Evolutionary conservation across 345 rosid species (phyloP), one percentile per base, ranked within the genome.

Genomic region (Jatropha curcas): DNA sequence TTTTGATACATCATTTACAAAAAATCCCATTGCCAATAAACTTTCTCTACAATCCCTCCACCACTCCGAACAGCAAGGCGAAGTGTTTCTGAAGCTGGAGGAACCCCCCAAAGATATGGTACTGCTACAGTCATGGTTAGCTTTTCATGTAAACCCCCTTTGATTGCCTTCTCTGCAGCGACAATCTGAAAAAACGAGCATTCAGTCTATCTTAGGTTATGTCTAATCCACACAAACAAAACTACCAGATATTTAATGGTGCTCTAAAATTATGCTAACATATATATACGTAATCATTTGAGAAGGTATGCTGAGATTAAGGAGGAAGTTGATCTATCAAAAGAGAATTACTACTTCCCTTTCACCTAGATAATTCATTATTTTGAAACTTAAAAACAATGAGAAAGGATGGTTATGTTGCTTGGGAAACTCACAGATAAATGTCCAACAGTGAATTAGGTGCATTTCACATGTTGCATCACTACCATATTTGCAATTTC

Each of bases 81-180:
- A 73, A 95, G 99, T 50, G 91, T 90, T 71, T 92, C 98, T 1
- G 98, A 89, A 65, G 94, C 97, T 8, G 98, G 97, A 65, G 98
- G 98, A 63, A 92, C 97, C 0, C 98, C 98, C 97, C 98, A 94
- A 0, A 94, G 95, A 75, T 89, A 89, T 17, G 97, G 97, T 71
- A 94, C 98, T 0, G 98, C 97, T 17, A 94, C 98, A 0, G 87
- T 87, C 98, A 89, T 94, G 6, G 84, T 92, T 65, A 94, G 84
- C 84, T 92, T 92, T 82, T 94, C 98, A 39, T 92, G 92, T 83
- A 94, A 80, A 61, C 97, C 92, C 0, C 92, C 88, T 76, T 86
- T 92, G 76, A 71, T 82, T 64, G 90, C 97, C 83, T 85, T 92
- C 84, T 90, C 91, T 0, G 97, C 88, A 39, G 85, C 86, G 66